phyloP scores from a whole-genome alignment of 2,329 filamentous ascomycete species.

The Pseudocercospora eumusae region DNA sequence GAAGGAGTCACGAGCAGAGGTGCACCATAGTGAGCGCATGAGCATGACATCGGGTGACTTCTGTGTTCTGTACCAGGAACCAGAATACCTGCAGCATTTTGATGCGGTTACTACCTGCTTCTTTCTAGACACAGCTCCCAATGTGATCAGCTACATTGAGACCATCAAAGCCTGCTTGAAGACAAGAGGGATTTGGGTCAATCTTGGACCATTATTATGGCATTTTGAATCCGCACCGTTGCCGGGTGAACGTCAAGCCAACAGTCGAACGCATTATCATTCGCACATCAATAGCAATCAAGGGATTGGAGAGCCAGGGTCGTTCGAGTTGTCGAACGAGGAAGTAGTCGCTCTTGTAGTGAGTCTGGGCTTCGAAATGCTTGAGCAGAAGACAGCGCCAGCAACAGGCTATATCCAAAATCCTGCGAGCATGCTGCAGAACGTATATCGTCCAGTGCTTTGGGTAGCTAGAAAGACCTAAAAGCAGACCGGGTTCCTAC shows the following conservation, averaged over 20 bases:
- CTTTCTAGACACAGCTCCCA: conserved; percentile 96
- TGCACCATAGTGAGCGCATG: conserved; percentile 66
- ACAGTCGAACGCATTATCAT: conserved; percentile 9
- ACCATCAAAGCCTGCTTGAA: conserved; percentile 76
- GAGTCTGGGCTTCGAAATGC: conserved; percentile 72
- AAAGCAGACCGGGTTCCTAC: background rate
- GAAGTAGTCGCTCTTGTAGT: conserved; percentile 78
- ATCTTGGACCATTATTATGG: conserved; percentile 89
- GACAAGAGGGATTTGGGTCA: conserved; percentile 79
- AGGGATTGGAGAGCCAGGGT: conserved; percentile 79
- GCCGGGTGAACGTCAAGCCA: conserved; percentile 51
- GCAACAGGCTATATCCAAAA: conserved; percentile 87
- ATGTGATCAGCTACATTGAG: conserved; percentile 85
- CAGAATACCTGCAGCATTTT: conserved; percentile 63
- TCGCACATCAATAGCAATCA: conserved; percentile 20
- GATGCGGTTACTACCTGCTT: conserved; percentile 88
- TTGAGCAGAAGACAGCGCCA: conserved; percentile 51
- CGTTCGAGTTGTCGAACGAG: conserved; percentile 84
- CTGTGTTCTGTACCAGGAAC: conserved; percentile 74
- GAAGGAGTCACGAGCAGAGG: conserved; percentile 26
- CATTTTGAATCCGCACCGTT: conserved; percentile 80
- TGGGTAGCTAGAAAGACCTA: conserved; percentile 80
- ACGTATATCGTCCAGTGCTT: conserved; percentile 73
- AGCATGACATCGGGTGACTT: conserved; percentile 94
- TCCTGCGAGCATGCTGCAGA: conserved; percentile 79